Conservation (phyloP, 768 basidiomycete species). For the Amylocystis lapponica region DNA sequence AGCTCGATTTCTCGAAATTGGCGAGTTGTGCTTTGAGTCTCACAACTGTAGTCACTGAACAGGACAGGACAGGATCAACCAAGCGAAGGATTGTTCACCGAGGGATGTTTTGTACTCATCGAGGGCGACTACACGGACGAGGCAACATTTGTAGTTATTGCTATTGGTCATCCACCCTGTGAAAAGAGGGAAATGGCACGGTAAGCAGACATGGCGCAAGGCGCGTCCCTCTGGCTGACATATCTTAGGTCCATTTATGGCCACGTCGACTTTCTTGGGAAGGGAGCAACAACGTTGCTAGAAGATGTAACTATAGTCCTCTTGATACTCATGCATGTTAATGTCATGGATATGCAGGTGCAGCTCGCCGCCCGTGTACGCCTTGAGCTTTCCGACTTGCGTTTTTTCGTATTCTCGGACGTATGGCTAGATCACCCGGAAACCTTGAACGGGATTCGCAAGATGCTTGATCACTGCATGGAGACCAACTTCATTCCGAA, state of each 20-base stretch:
- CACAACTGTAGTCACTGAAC: not conserved
- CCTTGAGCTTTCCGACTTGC: slow-evolving; percentile 66
- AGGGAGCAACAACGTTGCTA: slow-evolving; percentile 80
- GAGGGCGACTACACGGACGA: slow-evolving; percentile 97
- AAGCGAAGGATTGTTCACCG: slow-evolving; percentile 93
- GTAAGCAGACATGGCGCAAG: slow-evolving; percentile 36
- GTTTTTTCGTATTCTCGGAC: slow-evolving; percentile 93
- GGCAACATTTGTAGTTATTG: slow-evolving; percentile 80
- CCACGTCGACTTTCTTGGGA: slow-evolving; percentile 96
- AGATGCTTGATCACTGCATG: slow-evolving; percentile 86
- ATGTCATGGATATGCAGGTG: slow-evolving; percentile 34
- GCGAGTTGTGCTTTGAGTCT: slow-evolving; percentile 37
- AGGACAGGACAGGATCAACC: slow-evolving; percentile 64
- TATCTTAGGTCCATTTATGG: slow-evolving; percentile 79
- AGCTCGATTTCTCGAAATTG: slow-evolving; percentile 81
- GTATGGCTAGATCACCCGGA: slow-evolving; percentile 91
- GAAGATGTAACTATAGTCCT: slow-evolving; percentile 67
- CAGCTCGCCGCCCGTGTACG: slow-evolving; percentile 57
- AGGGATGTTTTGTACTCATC: slow-evolving; percentile 90
- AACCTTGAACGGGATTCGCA: slow-evolving; percentile 71
- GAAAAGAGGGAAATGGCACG: slow-evolving; percentile 82
- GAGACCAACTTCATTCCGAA: slow-evolving; percentile 85
- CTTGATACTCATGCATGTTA: not conserved
- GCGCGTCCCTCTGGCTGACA: slow-evolving; percentile 2
- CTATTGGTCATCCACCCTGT: slow-evolving; percentile 96